Evolutionary conservation across 371 early-diverging fungal genomes (phyloP).

Genomic region (Lichtheimia ramosa): DNA sequence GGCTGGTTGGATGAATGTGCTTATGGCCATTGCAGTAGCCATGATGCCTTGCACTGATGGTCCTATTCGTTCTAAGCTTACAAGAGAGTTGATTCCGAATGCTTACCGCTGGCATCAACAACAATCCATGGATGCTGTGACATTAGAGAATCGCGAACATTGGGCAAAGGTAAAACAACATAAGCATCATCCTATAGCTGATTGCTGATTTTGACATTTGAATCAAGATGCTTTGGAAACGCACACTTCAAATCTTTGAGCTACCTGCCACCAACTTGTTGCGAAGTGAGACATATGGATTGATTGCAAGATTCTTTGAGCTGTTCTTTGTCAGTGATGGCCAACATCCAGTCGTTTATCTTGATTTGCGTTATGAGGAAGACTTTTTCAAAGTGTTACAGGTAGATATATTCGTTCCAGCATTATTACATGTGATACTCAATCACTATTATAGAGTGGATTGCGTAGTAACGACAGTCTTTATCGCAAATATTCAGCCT

Average conservation of each 20-base stretch:
- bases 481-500: conserved; percentile 45
- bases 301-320: conserved; percentile 47
- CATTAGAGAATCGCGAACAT: conserved; percentile 18
- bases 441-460: conserved; percentile 26
- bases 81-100: conserved; percentile 39
- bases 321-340: conserved; percentile 36
- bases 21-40: conserved; percentile 34
- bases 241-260: conserved; percentile 40
- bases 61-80: conserved; percentile 30
- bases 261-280: conserved; percentile 50
- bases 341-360: conserved; percentile 10
- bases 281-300: conserved; percentile 42
- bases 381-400: conserved; percentile 44
- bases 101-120: conserved; percentile 37
- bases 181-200: not conserved
- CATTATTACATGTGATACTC: not conserved
- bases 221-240: conserved; percentile 47
- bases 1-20: conserved; percentile 33
- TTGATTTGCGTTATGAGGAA: conserved; percentile 41
- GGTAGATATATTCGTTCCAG: conserved; percentile 15
- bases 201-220: not conserved
- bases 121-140: conserved; percentile 5
- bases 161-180: conserved; percentile 31
- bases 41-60: conserved; percentile 47
- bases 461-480: conserved; percentile 41